These are phyloP conservation scores for Amanita muscaria DNA, from an alignment of 768 basidiomycete genomes.

Conservation along the genomic window DNA sequence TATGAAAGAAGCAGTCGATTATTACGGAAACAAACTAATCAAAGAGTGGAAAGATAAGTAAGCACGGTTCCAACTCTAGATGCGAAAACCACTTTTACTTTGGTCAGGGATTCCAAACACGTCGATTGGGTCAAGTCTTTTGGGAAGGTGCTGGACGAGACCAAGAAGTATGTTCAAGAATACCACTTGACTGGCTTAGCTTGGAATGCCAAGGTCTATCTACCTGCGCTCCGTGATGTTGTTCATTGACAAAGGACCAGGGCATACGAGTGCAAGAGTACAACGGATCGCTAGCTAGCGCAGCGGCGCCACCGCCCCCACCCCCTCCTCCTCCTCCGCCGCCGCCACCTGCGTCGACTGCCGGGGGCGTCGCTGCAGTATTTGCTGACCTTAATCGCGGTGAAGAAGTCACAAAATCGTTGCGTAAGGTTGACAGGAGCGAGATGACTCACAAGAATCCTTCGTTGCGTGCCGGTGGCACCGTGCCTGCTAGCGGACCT, in stretches of 20 bases:
- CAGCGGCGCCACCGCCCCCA: constrained; percentile 40
- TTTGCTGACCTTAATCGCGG: constrained; percentile 90
- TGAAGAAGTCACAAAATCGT: constrained; percentile 78
- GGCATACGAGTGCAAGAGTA: constrained; percentile 42
- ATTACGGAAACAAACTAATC: constrained; percentile 84
- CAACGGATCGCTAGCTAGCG: constrained; percentile 9
- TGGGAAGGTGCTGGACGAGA: constrained; percentile 60
- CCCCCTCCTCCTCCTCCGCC: constrained; percentile 39
- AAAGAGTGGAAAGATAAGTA: constrained; percentile 93
- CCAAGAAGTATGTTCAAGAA: constrained; percentile 76
- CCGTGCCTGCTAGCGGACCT: constrained; percentile 30
- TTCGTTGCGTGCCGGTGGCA: constrained; percentile 59
- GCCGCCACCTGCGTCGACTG: constrained; percentile 35
- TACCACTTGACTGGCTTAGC: constrained; percentile 77
- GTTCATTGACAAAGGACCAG: constrained; percentile 40
- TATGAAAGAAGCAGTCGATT: constrained; percentile 78
- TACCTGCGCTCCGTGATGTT: not conserved
- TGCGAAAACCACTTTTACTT: constrained; percentile 1
- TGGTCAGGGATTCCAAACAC: constrained; percentile 70
- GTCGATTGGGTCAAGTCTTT: constrained; percentile 82
- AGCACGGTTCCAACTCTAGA: constrained; percentile 17
- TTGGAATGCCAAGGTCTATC: constrained; percentile 78
- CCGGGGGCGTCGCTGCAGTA: constrained; percentile 64
- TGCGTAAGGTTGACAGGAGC: constrained; percentile 91
- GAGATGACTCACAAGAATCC: constrained; percentile 99